Percentiles rank a stretch among this genome's conserved stretches.
Conservation (phyloP, 129 eudicot species). For the Lactuca saligna region DNA sequence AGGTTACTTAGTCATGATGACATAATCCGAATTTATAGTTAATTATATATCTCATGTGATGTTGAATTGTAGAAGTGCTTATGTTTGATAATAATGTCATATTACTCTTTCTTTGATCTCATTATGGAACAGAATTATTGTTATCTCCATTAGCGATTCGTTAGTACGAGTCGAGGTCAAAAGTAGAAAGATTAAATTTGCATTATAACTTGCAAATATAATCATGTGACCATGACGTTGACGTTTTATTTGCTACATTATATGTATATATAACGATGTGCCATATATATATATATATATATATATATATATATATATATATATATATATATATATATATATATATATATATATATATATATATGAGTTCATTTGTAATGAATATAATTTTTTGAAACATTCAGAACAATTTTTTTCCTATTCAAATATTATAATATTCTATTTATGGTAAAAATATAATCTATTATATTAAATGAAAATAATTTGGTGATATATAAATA, state of each 20-base stretch:
- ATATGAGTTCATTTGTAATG: not conserved
- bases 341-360: not conserved
- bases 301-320: slow-evolving; percentile 3
- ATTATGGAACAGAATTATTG: slow-evolving; percentile 33
- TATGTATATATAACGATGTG: slow-evolving; percentile 4
- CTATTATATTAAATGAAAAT: too few species aligned
- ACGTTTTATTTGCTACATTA: slow-evolving; percentile 18
- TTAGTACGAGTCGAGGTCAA: slow-evolving; percentile 31
- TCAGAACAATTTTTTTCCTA: too few species aligned
- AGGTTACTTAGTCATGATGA: not conserved
- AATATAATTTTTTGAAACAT: too few species aligned
- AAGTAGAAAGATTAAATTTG: slow-evolving; percentile 40
- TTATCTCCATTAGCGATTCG: slow-evolving; percentile 33
- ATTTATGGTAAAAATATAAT: too few species aligned
- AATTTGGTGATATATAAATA: too few species aligned
- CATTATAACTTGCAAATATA: slow-evolving; percentile 26
- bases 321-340: not conserved
- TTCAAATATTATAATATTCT: too few species aligned
- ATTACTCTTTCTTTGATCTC: slow-evolving; percentile 30
- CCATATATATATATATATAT: not conserved
- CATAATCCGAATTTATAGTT: not conserved
- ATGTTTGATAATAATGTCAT: slow-evolving; percentile 34
- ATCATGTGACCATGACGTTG: slow-evolving; percentile 31
- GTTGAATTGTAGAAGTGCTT: slow-evolving; percentile 19
- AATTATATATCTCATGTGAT: slow-evolving; percentile 11